Base-by-base conservation (phyloP, 2,329 filamentous ascomycete genomes). In the Trichoderma oligosporum region DNA sequence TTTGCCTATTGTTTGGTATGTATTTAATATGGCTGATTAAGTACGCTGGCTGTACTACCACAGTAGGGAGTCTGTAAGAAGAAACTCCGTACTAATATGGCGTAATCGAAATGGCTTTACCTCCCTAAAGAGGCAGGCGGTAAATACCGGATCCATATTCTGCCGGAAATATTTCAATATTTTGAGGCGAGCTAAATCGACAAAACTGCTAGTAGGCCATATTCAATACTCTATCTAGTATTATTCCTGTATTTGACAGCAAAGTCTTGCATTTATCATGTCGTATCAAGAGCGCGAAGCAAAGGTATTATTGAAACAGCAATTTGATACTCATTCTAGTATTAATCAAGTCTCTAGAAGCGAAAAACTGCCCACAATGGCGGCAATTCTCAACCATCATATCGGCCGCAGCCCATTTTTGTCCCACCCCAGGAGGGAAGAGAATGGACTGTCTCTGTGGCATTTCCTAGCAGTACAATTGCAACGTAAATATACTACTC, bases 391-490 rank as follows among this genome's bases (percentile, higher is more conserved):
- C 60, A 54, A n/a, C 44, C 52, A 16, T 83, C 85, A 22, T 69
- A 66, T 60, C 89, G 86, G 68, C n/a, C n/a, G n/a, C 87, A 87
- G 4, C 85, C 84, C 4, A 84, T 86, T 7, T 74, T 86, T 35
- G 93, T 90, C 73, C 77, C 80, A 49, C 84, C 89, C 1, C 78
- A 74, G 0, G 78, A 67, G n/a, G 73, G 79, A 33, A 78, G 89
- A 62, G 74, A 82, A 33, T 89, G 87, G 80, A 94, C 90, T 0
- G 69, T 94, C 16, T 92, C 87, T 39, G 79, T 94, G 31, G 90
- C 90, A 3, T 73, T 95, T 27, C 88, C 90, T 1, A 88, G 87
- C 31, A 93, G 88, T 68, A 83, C 94, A 42, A 80, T 93, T 57
- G 78, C 84, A 57, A 89, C 88, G 88, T 91, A 74, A 60, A 76